phyloP scores from a whole-genome alignment of 768 basidiomycete species.

The Cystofilobasidium capitatum region DNA sequence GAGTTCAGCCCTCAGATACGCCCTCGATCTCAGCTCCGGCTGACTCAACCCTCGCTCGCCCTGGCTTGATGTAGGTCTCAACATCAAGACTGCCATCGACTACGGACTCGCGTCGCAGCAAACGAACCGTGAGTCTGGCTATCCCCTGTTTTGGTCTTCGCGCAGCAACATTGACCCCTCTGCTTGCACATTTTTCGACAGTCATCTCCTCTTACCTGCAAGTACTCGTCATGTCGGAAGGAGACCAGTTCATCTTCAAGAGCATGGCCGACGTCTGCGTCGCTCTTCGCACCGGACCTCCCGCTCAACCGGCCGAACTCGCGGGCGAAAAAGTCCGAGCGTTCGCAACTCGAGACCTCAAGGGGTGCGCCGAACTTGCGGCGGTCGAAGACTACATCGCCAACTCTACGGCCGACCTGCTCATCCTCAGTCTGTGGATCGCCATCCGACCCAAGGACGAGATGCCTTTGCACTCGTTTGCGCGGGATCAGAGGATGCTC shows the following conservation, averaged over 20 bases:
- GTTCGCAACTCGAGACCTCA: conserved; percentile 79
- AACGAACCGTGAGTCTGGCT: conserved; percentile 7
- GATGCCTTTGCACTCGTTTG: conserved; percentile 75
- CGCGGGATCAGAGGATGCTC: conserved; percentile 68
- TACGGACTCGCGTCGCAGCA: conserved; percentile 49
- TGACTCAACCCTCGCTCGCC: neutral
- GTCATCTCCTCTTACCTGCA: conserved; percentile 86
- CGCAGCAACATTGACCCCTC: neutral
- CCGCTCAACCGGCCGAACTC: conserved; percentile 60
- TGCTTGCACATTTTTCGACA: conserved; percentile 48
- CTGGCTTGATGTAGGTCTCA: conserved; percentile 48
- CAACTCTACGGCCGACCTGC: conserved; percentile 75
- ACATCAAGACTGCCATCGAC: conserved; percentile 86
- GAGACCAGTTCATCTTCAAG: conserved; percentile 74
- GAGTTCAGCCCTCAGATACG: conserved; percentile 36
- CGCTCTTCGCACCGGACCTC: conserved; percentile 56
- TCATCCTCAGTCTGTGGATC: conserved; percentile 8
- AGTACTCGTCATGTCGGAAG: conserved; percentile 92
- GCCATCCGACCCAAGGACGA: conserved; percentile 3
- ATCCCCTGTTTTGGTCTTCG: neutral
- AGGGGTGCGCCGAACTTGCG: conserved; percentile 54
- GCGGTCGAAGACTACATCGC: conserved; percentile 82
- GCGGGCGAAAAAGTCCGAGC: conserved; percentile 68
- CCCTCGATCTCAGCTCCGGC: no score
- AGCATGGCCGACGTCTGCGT: conserved; percentile 59